Percentiles rank a stretch among this genome's conserved stretches.
Conservation (phyloP, 164 flowering plant species). For the Tetracentron sinense region DNA sequence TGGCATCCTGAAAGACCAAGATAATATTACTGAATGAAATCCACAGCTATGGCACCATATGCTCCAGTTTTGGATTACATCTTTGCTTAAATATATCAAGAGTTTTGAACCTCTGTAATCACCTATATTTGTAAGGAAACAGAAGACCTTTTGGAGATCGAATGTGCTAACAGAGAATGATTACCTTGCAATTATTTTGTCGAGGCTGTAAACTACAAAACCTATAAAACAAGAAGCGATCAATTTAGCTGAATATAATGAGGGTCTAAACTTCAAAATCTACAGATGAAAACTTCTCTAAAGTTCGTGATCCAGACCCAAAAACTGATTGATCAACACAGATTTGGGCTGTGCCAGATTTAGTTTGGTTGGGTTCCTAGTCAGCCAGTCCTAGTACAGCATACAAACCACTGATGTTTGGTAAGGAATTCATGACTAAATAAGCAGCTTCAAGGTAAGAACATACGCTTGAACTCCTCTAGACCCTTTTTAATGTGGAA, state of each 20-base stretch:
- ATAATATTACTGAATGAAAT: background rate
- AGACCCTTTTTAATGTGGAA: slow-evolving; percentile 35
- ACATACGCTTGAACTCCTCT: slow-evolving; percentile 73
- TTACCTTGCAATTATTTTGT: slow-evolving; percentile 69
- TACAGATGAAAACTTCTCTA: background rate
- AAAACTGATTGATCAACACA: background rate
- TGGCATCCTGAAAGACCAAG: slow-evolving; percentile 46
- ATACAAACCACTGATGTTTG: background rate
- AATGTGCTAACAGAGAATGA: background rate
- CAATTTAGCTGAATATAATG: background rate
- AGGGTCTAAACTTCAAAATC: background rate
- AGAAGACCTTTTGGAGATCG: background rate
- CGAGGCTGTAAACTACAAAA: slow-evolving; percentile 50
- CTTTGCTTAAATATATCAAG: too few species aligned
- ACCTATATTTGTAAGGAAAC: too few species aligned
- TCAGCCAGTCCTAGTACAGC: background rate
- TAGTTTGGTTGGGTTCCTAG: background rate
- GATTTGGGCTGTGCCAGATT: too few species aligned
- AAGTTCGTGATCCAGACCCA: background rate
- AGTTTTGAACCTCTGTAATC: background rate
- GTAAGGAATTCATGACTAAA: background rate
- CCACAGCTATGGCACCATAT: background rate
- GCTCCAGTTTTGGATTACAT: background rate
- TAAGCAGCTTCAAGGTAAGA: background rate
- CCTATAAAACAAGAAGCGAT: slow-evolving; percentile 36